Evolutionary conservation across 2,329 filamentous ascomycete species (phyloP).

Genomic region (Colletotrichum sp.): DNA sequence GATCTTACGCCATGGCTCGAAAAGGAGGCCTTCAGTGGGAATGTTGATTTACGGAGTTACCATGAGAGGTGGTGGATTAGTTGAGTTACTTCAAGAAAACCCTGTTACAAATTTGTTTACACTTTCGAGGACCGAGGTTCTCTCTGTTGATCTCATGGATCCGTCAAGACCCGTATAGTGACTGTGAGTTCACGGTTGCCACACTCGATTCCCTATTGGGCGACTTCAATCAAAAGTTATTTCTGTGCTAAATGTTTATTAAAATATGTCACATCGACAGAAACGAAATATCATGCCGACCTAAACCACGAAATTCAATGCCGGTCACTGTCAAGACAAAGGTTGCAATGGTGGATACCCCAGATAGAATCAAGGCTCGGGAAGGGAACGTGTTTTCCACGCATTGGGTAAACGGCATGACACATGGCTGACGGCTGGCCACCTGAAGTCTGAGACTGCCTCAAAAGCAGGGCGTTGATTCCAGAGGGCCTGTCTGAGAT

Average conservation of each 20-base stretch:
- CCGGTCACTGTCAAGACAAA: neutral
- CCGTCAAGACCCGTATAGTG: neutral
- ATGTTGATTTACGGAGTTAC: neutral
- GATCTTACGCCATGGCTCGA: neutral
- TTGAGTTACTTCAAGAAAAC: neutral
- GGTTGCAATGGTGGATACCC: neutral
- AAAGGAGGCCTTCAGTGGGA: neutral
- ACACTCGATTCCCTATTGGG: no score
- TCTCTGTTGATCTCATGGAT: neutral
- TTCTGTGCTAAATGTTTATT: no score
- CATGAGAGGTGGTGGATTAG: neutral
- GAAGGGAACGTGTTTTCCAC: neutral
- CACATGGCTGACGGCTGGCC: accelerated
- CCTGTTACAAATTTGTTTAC: no score
- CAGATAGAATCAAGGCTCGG: neutral
- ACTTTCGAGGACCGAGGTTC: no score
- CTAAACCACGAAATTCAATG: neutral
- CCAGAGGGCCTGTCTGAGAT: neutral
- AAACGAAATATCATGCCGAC: neutral
- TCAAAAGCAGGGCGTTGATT: neutral
- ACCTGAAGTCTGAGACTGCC: neutral
- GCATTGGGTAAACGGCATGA: neutral
- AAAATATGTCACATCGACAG: no score
- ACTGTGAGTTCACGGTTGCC: no score
- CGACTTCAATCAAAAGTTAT: no score